Conservation (phyloP, 768 basidiomycete species). For the Suillus subluteus region DNA sequence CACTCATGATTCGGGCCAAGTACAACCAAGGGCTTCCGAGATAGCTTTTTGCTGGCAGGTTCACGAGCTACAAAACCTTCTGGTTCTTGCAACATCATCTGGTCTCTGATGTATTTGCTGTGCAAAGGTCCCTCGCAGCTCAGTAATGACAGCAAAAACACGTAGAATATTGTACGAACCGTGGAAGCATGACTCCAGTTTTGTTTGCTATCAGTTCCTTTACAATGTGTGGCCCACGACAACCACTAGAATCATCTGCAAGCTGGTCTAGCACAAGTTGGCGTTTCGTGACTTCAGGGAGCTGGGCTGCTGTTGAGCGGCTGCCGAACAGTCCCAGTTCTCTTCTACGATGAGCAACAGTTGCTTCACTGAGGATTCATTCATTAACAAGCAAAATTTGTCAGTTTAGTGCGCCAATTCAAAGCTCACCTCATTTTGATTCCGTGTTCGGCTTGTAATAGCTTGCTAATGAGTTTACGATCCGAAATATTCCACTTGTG, state of each 20-base stretch:
- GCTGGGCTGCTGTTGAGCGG: not conserved
- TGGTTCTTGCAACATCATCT: constrained; percentile 27
- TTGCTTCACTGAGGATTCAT: constrained; percentile 2
- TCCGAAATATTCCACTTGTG: constrained; percentile 29
- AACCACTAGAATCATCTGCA: constrained; percentile 25
- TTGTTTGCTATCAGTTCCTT: constrained; percentile 22
- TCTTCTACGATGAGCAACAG: not conserved
- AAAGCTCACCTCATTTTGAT: constrained; percentile 18
- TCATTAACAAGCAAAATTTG: not conserved
- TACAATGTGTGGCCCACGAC: constrained; percentile 25
- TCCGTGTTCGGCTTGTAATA: constrained; percentile 29
- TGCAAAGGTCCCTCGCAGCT: not conserved
- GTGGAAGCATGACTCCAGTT: constrained; percentile 17
- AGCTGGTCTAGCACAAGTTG: constrained; percentile 30
- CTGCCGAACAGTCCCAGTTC: not conserved
- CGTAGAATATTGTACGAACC: constrained; percentile 9
- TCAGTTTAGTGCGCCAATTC: not conserved
- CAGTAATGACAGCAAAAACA: not conserved
- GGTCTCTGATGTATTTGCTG: constrained; percentile 19
- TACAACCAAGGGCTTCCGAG: constrained; percentile 14
- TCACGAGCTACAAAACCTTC: constrained; percentile 30
- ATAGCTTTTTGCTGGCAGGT: constrained; percentile 33
- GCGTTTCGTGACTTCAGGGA: constrained; percentile 9
- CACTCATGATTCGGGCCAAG: constrained; percentile 37
- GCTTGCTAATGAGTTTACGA: constrained; percentile 23